Percentiles rank a stretch among this genome's conserved stretches.
phyloP scores from a whole-genome alignment of 495 filamentous ascomycete genomes.

The Penicillium atrosanguineum region DNA sequence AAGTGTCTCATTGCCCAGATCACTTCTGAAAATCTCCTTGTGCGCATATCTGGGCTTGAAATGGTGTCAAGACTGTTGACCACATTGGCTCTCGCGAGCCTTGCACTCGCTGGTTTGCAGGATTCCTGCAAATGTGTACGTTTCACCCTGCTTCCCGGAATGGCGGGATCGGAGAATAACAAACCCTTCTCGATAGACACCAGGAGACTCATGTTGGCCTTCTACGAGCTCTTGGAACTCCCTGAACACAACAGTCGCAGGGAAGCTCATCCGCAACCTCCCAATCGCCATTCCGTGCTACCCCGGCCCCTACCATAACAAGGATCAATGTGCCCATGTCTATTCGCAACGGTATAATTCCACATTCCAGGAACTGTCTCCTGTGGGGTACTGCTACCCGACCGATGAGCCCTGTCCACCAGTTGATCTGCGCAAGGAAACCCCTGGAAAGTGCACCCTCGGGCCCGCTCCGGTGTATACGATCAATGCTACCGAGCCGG shows the following conservation, averaged over 20 bases:
- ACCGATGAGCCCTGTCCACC: constrained; percentile 27
- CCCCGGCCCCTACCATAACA: constrained; percentile 27
- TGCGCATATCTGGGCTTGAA: not conserved
- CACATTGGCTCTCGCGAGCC: not conserved
- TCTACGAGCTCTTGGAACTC: constrained; percentile 30
- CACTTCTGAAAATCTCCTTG: not conserved
- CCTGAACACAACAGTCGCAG: constrained; percentile 45
- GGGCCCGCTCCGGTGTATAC: constrained; percentile 24
- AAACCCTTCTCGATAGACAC: constrained; percentile 15
- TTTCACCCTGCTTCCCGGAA: not conserved
- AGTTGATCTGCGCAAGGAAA: constrained; percentile 31
- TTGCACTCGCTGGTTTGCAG: not conserved
- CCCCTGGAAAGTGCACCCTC: constrained; percentile 22
- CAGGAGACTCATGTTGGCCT: constrained; percentile 43
- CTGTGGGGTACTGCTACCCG: constrained; percentile 33
- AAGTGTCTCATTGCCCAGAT: not conserved
- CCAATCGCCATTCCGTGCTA: constrained; percentile 60
- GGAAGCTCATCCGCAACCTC: constrained; percentile 48
- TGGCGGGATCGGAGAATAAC: not conserved
- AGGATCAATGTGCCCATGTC: constrained; percentile 23
- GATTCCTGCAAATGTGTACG: constrained; percentile 16
- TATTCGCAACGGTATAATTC: constrained; percentile 26
- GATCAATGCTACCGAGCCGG: constrained; percentile 29
- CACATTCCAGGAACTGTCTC: constrained; percentile 24
- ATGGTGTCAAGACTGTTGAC: constrained; percentile 1